A percentile compares a stretch with the other conserved stretches of the same genome.
phyloP scores from a whole-genome alignment of 2,329 filamentous ascomycete species.

The Knoxdaviesia proteae region DNA sequence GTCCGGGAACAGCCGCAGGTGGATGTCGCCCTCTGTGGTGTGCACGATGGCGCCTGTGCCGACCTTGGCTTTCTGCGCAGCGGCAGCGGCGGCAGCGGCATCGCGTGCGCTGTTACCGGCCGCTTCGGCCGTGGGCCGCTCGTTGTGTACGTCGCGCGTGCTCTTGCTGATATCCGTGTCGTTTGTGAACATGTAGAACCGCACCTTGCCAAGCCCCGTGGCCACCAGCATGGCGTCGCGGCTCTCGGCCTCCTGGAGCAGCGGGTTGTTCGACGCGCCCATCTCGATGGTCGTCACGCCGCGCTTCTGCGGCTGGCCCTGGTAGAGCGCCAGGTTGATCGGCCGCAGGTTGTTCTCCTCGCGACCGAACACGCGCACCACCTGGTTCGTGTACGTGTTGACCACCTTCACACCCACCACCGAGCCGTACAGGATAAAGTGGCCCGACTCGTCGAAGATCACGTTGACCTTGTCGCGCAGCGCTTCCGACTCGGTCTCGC shows the following conservation, averaged over 20 bases:
- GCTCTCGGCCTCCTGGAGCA: conserved; percentile 77
- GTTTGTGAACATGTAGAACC: conserved; percentile 98
- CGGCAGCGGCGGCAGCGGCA: conserved; percentile 21
- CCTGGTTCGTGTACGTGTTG: conserved; percentile 84
- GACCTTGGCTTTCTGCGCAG: conserved; percentile 45
- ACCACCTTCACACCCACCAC: conserved; percentile 85
- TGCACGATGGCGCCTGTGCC: conserved; percentile 71
- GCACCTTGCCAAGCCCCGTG: conserved; percentile 68
- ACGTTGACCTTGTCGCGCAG: conserved; percentile 59
- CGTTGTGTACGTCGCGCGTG: conserved; percentile 80
- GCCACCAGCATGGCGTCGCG: conserved; percentile 74
- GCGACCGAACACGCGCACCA: conserved; percentile 74
- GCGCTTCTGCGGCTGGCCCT: conserved; percentile 89
- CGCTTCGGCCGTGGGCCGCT: conserved; percentile 48
- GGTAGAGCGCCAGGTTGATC: conserved; percentile 70
- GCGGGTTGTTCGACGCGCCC: conserved; percentile 84
- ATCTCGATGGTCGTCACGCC: conserved; percentile 85
- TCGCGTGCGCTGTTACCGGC: conserved; percentile 2
- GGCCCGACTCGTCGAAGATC: conserved; percentile 84
- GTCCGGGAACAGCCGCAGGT: conserved; percentile 79
- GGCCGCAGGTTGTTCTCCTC: conserved; percentile 66
- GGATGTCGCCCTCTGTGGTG: conserved; percentile 85
- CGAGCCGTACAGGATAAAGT: conserved; percentile 89
- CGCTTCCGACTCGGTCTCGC: conserved; percentile 55
- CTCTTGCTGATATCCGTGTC: conserved; percentile 66